Evolutionary conservation across 192 early-diverging fungal species (phyloP).

Genomic region (Coemansia sp.): DNA sequence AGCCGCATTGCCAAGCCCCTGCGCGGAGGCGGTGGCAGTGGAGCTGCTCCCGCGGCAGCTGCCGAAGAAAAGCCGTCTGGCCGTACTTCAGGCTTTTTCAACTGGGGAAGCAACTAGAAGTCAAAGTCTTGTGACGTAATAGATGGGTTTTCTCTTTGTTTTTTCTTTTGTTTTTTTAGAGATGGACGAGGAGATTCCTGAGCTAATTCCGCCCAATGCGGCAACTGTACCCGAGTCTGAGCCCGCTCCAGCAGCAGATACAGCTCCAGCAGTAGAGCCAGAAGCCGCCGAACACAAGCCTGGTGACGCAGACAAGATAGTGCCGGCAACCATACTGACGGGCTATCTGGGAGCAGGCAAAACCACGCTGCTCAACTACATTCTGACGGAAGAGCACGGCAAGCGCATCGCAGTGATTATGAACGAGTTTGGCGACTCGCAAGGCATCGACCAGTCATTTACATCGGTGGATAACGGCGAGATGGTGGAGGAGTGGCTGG

Average conservation of each 20-base stretch:
- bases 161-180: not conserved
- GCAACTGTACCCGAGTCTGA: not conserved
- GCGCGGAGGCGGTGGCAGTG: conserved; percentile 71
- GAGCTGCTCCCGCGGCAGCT: conserved; percentile 2
- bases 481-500: conserved; percentile 94
- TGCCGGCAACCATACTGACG: conserved; percentile 56
- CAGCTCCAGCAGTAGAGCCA: not conserved
- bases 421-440: conserved; percentile 98
- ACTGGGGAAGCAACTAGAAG: conserved; percentile 20
- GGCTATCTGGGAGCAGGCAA: conserved; percentile 87
- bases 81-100: conserved; percentile 37
- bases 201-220: conserved; percentile 11
- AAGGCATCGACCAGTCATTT: conserved; percentile 92
- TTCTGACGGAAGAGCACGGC: conserved; percentile 79
- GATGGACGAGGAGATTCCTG: conserved; percentile 45
- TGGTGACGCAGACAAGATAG: conserved; percentile 16
- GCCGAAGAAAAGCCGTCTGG: conserved; percentile 28
- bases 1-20: conserved; percentile 89
- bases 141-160: conserved; percentile 3
- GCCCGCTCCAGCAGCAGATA: not conserved
- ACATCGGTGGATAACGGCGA: conserved; percentile 74
- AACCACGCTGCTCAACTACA: conserved; percentile 88
- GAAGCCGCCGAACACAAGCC: not conserved
- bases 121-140: not conserved
- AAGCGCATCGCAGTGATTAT: conserved; percentile 96